Base-by-base conservation (phyloP, 1,284 basidiomycete species). In the Sanghuangporus sanghuang region DNA sequence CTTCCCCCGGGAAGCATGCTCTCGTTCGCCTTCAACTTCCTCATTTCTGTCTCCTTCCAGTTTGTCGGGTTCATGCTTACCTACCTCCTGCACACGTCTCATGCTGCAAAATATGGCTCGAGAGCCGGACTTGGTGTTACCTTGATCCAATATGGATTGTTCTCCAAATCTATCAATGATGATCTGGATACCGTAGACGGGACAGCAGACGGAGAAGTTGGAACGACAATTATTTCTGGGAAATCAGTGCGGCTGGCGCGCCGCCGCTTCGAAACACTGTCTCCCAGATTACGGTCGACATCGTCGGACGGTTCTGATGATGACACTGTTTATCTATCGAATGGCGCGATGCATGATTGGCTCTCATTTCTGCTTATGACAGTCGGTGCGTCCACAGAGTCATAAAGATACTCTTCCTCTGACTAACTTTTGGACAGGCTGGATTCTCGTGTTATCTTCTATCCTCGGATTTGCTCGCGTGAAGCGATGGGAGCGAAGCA, bases 41-140 rank as follows among this genome's bases (percentile, higher is more conserved):
- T 96, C 76, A 89, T 96, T 58, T 96, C 93, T 3, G 92, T 91
- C 78, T 93, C 95, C 75, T 98, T 99, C 87, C 95, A 98, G 75
- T 96, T 98, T 73, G 85, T 98, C 69, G 95, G 94, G 54, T 97
- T 96, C 85, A 80, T 96, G 69, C 87, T 96, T 76, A 96, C 94
- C 0, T 96, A 94, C 73, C 87, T 97, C 68, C 84, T 97, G 3
- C 92, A 94, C 74, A 92, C 91, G n/a, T 92, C 94, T 0, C 96
- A 99, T 72, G 95, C 96, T 0, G 94, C 92, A 61, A 96, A 96
- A 74, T 94, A 86, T 72, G 96, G 97, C 57, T 95, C 94, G 18
- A 89, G 95, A 46, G 95, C 94, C 0, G 97, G 96, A 18, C 84
- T 99, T 23, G 96, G 97, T 11, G 81, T 98, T 67, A 98, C 97